These are phyloP conservation scores for Penicillium riverlandense DNA, from an alignment of 495 filamentous ascomycete genomes.

Conservation along the genomic window DNA sequence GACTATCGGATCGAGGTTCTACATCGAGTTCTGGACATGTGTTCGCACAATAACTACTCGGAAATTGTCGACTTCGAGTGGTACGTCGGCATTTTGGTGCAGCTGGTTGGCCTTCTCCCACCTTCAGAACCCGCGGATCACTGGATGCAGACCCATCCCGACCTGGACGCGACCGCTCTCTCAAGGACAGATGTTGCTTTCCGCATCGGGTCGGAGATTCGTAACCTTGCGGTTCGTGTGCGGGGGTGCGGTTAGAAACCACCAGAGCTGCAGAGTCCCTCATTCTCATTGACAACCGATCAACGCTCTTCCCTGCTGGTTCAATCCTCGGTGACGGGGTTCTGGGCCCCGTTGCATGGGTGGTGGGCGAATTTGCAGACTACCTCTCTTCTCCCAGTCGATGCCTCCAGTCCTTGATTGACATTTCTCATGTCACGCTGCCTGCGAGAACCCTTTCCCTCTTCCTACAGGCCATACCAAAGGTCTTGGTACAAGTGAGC, in stretches of 20 bases:
- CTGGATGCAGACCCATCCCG: constrained; percentile 9
- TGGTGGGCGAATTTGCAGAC: constrained; percentile 78
- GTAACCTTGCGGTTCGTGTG: constrained; percentile 88
- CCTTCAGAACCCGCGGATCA: constrained; percentile 14
- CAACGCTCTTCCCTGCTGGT: constrained; percentile 36
- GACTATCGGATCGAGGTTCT: constrained; percentile 80
- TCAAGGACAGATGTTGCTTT: constrained; percentile 42
- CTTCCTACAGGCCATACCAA: constrained; percentile 81
- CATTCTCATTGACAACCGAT: constrained; percentile 46
- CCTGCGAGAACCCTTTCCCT: constrained; percentile 59
- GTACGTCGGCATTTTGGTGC: constrained; percentile 82
- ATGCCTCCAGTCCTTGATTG: constrained; percentile 65
- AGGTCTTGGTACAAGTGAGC: constrained; percentile 66
- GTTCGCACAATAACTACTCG: constrained; percentile 80
- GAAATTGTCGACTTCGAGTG: constrained; percentile 89
- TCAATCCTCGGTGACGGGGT: constrained; percentile 49
- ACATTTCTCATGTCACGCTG: constrained; percentile 52
- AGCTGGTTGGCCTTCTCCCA: constrained; percentile 66
- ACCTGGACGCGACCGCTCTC: constrained; percentile 10
- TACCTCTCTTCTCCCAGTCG: constrained; percentile 57
- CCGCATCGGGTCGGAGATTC: constrained; percentile 74
- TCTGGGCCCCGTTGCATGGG: constrained; percentile 69
- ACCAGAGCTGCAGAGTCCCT: constrained; percentile 75
- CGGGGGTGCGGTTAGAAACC: constrained; percentile 65
- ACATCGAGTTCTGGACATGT: constrained; percentile 76